Conservation (phyloP, 345 rosid genomes). For the Eutrema japonicum region DNA sequence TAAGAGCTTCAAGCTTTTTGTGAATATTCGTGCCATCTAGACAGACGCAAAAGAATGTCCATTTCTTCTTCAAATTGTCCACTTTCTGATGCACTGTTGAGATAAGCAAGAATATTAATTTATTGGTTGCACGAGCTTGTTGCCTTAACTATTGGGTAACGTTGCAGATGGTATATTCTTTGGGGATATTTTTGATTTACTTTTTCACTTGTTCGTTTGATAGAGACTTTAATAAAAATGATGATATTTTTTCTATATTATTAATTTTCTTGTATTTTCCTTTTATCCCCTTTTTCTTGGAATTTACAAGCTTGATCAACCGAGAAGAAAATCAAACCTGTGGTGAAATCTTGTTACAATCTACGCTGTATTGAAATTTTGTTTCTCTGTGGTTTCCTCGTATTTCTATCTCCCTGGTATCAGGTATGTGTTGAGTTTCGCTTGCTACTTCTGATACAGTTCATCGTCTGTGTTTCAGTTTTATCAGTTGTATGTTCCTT, state of each 20-base stretch:
- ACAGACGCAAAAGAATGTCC: constrained; percentile 11
- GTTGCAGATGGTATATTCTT: constrained; percentile 40
- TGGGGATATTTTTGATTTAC: constrained; percentile 37
- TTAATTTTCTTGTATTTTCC: constrained; percentile 26
- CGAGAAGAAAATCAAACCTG: constrained; percentile 25
- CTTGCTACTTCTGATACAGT: constrained; percentile 12
- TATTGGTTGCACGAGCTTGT: constrained; percentile 12
- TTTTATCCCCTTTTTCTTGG: constrained; percentile 45
- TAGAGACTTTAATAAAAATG: constrained; percentile 33
- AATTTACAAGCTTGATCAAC: constrained; percentile 45
- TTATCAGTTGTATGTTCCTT: constrained; percentile 13
- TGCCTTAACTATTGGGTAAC: constrained; percentile 40
- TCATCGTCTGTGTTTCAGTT: constrained; percentile 24
- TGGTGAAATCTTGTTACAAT: constrained; percentile 26
- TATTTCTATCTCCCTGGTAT: constrained; percentile 16
- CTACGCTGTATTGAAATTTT: constrained; percentile 6
- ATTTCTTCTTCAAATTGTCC: constrained; percentile 30
- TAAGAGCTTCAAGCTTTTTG: constrained; percentile 37
- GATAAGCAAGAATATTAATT: constrained; percentile 33
- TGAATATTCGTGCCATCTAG: constrained; percentile 32
- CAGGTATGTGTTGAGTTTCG: constrained; percentile 40
- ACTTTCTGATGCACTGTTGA: constrained; percentile 23
- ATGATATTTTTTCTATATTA: neutral
- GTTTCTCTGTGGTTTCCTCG: constrained; percentile 13
- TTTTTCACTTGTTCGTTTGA: constrained; percentile 30